These are phyloP conservation scores for Pythium guiyangense DNA, from an alignment of 352 stramenopile species.

Conservation along the genomic window DNA sequence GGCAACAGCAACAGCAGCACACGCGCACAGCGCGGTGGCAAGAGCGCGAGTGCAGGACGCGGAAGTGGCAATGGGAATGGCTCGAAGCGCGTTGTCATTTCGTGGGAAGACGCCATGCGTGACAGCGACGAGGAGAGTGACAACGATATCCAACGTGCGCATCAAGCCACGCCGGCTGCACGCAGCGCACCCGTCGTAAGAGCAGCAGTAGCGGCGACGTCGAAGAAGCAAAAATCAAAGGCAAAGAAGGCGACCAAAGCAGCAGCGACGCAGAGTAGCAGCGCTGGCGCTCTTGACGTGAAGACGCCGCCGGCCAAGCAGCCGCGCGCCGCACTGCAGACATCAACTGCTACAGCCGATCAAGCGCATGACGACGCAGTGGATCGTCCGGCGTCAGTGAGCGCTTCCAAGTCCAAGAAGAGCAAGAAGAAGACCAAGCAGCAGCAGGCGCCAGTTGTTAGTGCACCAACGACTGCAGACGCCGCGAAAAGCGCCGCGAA, in stretches of 20 bases:
- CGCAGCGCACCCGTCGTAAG: neutral
- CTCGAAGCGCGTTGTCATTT: constrained; percentile 23
- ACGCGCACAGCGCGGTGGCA: neutral
- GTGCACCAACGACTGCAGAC: constrained; percentile 3
- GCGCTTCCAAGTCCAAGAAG: neutral
- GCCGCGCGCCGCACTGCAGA: no score
- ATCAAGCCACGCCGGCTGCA: neutral
- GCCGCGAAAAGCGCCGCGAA: constrained; percentile 16
- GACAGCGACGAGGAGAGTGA: constrained; percentile 4
- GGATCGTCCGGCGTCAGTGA: neutral
- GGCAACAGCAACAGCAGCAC: neutral
- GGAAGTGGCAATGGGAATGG: neutral
- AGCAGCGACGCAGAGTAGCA: neutral
- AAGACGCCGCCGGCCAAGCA: neutral
- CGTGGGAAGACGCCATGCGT: constrained; percentile 28
- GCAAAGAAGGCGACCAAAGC: neutral
- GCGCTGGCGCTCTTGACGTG: neutral
- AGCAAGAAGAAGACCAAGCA: neutral
- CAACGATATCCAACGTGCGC: neutral
- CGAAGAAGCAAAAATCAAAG: neutral
- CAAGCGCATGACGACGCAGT: no score
- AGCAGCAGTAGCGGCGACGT: neutral
- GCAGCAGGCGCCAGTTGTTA: no score
- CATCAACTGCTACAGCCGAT: neutral
- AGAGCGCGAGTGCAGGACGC: neutral